These are phyloP conservation scores for Chernovozyma sophiae-reginae DNA, from an alignment of 1,139 yeast species.

Conservation along the genomic window DNA sequence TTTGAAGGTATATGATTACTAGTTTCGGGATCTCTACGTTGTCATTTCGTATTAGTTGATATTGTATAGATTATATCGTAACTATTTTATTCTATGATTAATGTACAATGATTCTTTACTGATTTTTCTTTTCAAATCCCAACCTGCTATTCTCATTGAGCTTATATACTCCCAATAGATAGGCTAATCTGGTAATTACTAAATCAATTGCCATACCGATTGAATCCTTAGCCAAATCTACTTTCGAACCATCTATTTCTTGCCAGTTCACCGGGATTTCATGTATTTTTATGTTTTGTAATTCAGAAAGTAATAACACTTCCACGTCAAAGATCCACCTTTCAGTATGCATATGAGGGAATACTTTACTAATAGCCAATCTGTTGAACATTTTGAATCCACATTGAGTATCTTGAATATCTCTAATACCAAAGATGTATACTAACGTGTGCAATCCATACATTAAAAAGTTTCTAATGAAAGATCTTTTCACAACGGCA, in stretches of 20 bases:
- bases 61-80: too few species aligned
- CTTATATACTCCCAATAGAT: slow-evolving; percentile 75
- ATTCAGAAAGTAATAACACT: slow-evolving; percentile 71
- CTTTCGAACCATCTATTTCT: slow-evolving; percentile 92
- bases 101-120: not conserved
- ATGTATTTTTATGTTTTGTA: slow-evolving; percentile 59
- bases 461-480: slow-evolving; percentile 87
- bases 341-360: slow-evolving; percentile 93
- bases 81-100: not conserved
- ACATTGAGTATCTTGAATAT: slow-evolving; percentile 91
- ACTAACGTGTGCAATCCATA: slow-evolving; percentile 86
- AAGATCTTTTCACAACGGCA: slow-evolving; percentile 90
- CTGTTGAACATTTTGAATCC: slow-evolving; percentile 90
- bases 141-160: slow-evolving; percentile 26
- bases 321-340: slow-evolving; percentile 99
- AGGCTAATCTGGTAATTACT: slow-evolving; percentile 87
- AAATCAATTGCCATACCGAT: slow-evolving; percentile 94
- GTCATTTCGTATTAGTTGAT: too few species aligned
- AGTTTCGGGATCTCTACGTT: too few species aligned
- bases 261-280: slow-evolving; percentile 96
- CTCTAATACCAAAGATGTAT: slow-evolving; percentile 81
- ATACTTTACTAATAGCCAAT: slow-evolving; percentile 58
- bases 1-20: too few species aligned
- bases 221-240: slow-evolving; percentile 87
- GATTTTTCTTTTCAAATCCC: not conserved